Evolutionary conservation across 331 rosid genomes (phyloP).

Genomic region (Malus hybrid): DNA sequence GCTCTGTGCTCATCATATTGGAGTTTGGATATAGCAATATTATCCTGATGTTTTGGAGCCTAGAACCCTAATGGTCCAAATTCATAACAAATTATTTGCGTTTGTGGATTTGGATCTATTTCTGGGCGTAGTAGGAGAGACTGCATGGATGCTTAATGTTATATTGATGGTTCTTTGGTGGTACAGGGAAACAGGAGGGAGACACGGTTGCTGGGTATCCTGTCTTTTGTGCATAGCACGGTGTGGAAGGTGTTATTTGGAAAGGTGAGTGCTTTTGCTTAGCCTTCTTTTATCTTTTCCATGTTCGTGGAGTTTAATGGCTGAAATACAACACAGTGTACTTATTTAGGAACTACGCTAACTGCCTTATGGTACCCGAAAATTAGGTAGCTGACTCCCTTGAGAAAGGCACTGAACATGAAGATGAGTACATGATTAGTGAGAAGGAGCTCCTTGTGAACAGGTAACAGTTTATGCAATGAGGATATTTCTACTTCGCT

Average conservation of each 20-base stretch:
- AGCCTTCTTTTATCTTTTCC: neutral
- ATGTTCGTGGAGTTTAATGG: neutral
- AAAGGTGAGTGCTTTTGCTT: conserved; percentile 48
- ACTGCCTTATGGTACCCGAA: neutral
- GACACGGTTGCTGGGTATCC: conserved; percentile 81
- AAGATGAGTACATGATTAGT: conserved; percentile 98
- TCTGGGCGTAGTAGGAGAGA: neutral
- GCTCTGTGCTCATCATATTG: neutral
- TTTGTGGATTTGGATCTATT: neutral
- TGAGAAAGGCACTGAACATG: conserved; percentile 98
- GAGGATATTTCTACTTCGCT: neutral
- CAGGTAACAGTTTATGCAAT: conserved; percentile 41
- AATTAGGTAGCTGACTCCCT: conserved; percentile 91
- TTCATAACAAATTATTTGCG: neutral
- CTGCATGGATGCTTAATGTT: neutral
- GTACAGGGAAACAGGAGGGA: conserved; percentile 95
- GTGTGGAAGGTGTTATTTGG: conserved; percentile 98
- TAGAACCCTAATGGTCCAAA: neutral
- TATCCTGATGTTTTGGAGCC: too few species aligned
- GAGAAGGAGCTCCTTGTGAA: conserved; percentile 98
- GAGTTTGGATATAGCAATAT: neutral
- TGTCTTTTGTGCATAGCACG: conserved; percentile 94
- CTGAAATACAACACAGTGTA: neutral
- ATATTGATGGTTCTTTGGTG: conserved; percentile 17
- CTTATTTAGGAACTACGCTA: neutral